These are phyloP conservation scores for Pisolithus orientalis DNA, from an alignment of 768 basidiomycete genomes.

Conservation along the genomic window DNA sequence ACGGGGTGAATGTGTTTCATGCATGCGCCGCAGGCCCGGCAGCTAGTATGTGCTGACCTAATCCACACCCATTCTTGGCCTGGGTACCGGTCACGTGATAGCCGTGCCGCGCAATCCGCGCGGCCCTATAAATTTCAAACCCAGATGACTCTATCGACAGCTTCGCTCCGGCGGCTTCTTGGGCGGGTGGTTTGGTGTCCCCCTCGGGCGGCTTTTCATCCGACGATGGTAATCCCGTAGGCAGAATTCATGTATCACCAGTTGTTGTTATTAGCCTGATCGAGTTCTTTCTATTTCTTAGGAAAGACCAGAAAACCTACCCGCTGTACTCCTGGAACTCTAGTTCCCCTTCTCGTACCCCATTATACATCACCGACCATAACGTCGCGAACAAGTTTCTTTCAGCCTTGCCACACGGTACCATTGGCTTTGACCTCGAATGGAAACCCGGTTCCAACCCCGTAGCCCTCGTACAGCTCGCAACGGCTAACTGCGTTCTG, in stretches of 20 bases:
- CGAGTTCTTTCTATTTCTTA: neutral
- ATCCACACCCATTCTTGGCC: neutral
- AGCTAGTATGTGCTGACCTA: neutral
- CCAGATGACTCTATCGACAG: too few relatives aligned
- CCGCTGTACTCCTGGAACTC: neutral
- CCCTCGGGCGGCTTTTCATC: too few relatives aligned
- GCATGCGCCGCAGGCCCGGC: neutral
- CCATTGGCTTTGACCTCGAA: slow-evolving; percentile 69
- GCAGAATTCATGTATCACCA: neutral
- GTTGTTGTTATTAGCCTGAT: too few relatives aligned
- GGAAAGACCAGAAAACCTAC: neutral
- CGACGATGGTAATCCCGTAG: neutral
- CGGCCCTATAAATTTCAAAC: too few relatives aligned
- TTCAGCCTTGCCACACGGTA: slow-evolving; percentile 16
- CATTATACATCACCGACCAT: slow-evolving; percentile 29
- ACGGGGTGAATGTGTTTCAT: neutral
- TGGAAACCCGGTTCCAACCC: slow-evolving; percentile 70
- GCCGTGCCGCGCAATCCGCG: too few relatives aligned
- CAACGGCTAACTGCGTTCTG: too few relatives aligned
- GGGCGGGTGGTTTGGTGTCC: too few relatives aligned
- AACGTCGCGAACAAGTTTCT: slow-evolving; percentile 16
- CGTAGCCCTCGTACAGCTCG: slow-evolving; percentile 36
- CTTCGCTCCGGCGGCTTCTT: too few relatives aligned
- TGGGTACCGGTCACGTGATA: too few relatives aligned
- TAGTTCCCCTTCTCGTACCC: slow-evolving; percentile 14